Evolutionary conservation across 306 rosid species (phyloP), one percentile per base, ranked within the genome.

Genomic region (Spatholobus suberectus): DNA sequence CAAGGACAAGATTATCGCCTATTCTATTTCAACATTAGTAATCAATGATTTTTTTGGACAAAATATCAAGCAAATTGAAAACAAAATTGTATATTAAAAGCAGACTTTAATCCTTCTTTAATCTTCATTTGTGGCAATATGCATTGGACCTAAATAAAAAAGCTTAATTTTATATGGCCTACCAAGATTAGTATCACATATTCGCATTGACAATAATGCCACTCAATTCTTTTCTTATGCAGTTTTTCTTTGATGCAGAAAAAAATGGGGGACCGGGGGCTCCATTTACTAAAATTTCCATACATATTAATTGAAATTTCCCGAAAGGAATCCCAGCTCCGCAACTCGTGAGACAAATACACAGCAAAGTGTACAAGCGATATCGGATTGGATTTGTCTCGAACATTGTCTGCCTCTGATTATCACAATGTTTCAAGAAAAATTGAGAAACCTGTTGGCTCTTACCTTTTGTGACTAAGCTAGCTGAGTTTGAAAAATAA

Each of bases 331-430:
- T 71, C 87, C 89, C 92, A 86, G 89, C 89, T 86, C 82, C 87
- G 47, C 90, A 79, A 84, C 35, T 76, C 75, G 72, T 23, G 85
- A 77, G 82, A 80, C 84, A 77, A 85, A 72, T 51, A 20, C 61
- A 82, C 85, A 84, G 49, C 83, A 79, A 80, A 71, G 67, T 84
- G 78, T 47, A 67, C 47, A 55, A 69, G 68, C 79, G 84, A 76
- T 77, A 63, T 27, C n/a, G 81, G 86, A 89, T 77, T 87, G 77
- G 85, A 86, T 90, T 79, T 92, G 90, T 86, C 91, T 83, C 84
- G 32, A 79, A 20, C 80, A 37, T 77, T 86, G 88, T 81, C 86
- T 88, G 87, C 84, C 85, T 86, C 79, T 82, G 59, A 73, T 81
- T 75, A 68, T 85, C 71, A 37, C 73, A 73, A 55, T 85, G 71